A percentile compares a stretch with the other conserved stretches of the same genome.
These are phyloP conservation scores for Parmales sp. DNA, from an alignment of 108 stramenopile genomes.

Conservation along the genomic window DNA sequence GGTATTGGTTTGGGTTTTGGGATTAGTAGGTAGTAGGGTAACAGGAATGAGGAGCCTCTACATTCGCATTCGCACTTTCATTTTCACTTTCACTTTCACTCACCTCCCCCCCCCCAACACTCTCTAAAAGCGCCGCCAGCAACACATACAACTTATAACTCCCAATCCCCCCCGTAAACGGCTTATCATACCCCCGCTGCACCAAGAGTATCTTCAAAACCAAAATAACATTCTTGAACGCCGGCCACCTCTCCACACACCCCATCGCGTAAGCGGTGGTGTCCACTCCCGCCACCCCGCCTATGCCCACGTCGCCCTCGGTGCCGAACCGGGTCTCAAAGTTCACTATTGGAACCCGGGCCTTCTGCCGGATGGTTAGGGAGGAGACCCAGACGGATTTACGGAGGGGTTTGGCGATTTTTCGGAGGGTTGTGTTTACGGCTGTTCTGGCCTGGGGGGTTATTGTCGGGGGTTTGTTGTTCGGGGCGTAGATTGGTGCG, in stretches of 20 bases:
- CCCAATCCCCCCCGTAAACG: background rate
- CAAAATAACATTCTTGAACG: background rate
- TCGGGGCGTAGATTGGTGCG: too few species aligned
- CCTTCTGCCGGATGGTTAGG: background rate
- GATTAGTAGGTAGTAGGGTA: too few species aligned
- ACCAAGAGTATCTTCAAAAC: background rate
- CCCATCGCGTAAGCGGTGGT: background rate
- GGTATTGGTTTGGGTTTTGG: too few species aligned
- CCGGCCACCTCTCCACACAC: background rate
- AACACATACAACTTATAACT: background rate
- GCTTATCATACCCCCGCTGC: background rate
- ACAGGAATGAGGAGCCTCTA: too few species aligned
- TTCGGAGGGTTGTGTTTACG: background rate
- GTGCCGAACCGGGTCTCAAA: background rate
- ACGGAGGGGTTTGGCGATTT: background rate
- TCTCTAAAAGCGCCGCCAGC: too few species aligned
- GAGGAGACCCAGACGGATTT: background rate
- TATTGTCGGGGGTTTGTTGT: background rate
- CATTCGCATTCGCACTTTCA: too few species aligned
- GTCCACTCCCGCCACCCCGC: background rate
- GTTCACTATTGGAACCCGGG: background rate
- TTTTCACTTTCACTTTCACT: too few species aligned
- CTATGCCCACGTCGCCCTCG: background rate
- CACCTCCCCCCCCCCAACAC: too few species aligned
- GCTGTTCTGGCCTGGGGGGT: background rate